Evolutionary conservation across 495 filamentous ascomycete genomes (phyloP).

Genomic region (Penicillium maclennaniae): DNA sequence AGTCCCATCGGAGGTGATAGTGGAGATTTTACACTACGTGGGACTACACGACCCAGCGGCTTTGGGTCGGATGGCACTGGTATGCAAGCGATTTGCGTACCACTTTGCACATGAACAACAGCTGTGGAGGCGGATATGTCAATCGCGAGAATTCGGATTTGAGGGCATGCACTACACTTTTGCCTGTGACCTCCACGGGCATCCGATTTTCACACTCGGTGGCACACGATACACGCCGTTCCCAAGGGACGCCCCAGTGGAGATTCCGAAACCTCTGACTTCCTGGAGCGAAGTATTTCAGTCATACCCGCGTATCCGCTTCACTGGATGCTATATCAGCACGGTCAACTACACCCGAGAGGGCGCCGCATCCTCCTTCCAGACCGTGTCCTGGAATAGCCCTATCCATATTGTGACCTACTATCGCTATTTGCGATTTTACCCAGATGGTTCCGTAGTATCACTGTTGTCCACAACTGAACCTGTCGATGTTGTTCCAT

Average conservation of each 20-base stretch:
- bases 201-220: constrained; percentile 43
- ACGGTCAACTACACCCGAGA: constrained; percentile 92
- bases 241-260: constrained; percentile 24
- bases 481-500: constrained; percentile 77
- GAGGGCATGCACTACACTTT: constrained; percentile 81
- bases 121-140: constrained; percentile 82
- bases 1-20: constrained; percentile 78
- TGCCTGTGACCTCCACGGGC: constrained; percentile 58
- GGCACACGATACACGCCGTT: constrained; percentile 39
- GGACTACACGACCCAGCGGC: constrained; percentile 74
- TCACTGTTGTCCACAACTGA: constrained; percentile 74
- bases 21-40: constrained; percentile 65
- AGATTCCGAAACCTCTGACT: constrained; percentile 37
- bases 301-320: constrained; percentile 78
- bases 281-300: constrained; percentile 67
- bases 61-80: constrained; percentile 72
- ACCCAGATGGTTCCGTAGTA: constrained; percentile 80
- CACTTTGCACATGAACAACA: constrained; percentile 78
- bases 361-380: constrained; percentile 58
- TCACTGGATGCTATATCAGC: constrained; percentile 91
- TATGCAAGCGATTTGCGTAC: constrained; percentile 84
- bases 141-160: constrained; percentile 70
- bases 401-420: constrained; percentile 97
- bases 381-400: constrained; percentile 63
- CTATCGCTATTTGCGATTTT: constrained; percentile 93